Evolutionary conservation across 1,284 basidiomycete species (phyloP).

Genomic region (Coniferiporia weirii): DNA sequence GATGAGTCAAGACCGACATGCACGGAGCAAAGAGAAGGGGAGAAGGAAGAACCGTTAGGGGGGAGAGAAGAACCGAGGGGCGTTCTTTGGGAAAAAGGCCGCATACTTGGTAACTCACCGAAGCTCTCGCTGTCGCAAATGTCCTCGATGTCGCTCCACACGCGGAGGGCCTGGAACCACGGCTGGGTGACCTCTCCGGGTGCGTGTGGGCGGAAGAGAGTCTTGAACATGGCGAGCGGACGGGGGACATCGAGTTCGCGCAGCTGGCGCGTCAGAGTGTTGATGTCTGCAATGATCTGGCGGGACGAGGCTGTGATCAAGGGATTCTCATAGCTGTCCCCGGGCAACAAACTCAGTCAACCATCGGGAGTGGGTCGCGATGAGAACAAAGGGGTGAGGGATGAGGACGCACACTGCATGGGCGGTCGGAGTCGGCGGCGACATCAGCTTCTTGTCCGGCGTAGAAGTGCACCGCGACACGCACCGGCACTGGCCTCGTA

Average conservation of each 20-base stretch:
- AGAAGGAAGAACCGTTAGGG: background rate
- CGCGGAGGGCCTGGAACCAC: constrained; percentile 53
- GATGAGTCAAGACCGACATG: constrained; percentile 7
- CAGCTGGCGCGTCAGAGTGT: constrained; percentile 50
- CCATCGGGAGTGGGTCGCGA: constrained; percentile 4
- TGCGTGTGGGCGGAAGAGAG: constrained; percentile 44
- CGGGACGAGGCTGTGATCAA: constrained; percentile 67
- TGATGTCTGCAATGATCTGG: constrained; percentile 62
- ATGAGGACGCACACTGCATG: constrained; percentile 16
- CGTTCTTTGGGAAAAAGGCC: background rate
- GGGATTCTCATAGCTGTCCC: constrained; percentile 67
- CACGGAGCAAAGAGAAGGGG: background rate
- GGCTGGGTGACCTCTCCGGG: constrained; percentile 32
- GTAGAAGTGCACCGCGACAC: constrained; percentile 24
- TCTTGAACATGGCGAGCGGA: constrained; percentile 53
- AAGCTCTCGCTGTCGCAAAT: constrained; percentile 71
- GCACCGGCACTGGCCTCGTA: constrained; percentile 64
- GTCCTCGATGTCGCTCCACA: constrained; percentile 70
- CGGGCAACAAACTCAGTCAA: background rate
- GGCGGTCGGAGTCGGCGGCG: background rate
- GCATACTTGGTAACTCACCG: constrained; percentile 41
- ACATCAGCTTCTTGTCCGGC: background rate
- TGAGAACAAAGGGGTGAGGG: background rate
- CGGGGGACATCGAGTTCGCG: constrained; percentile 58
- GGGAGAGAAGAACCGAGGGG: background rate